Conservation (phyloP, 139 green algal genomes). For the Limnomonas spitsbergensis region DNA sequence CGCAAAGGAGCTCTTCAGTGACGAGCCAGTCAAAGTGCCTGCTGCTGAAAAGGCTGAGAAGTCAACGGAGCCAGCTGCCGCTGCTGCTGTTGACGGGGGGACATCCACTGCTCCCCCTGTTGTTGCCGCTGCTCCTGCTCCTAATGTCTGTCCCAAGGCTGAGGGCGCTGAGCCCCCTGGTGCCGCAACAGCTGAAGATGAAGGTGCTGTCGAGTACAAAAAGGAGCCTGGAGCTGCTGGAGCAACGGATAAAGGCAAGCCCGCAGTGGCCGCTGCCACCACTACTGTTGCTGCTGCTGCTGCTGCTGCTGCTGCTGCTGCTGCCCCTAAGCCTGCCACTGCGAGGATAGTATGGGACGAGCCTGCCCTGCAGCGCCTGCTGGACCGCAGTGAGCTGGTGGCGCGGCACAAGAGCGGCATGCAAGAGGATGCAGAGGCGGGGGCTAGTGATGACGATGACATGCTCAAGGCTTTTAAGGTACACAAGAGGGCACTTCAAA, state of each 20-base stretch:
- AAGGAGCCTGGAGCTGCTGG: not conserved
- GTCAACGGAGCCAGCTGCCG: too few species aligned
- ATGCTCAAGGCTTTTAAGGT: slow-evolving; percentile 63
- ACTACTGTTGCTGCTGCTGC: not conserved
- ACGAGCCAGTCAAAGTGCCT: not conserved
- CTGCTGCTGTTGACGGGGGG: not conserved
- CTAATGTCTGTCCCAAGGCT: not conserved
- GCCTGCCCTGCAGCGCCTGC: slow-evolving; percentile 63
- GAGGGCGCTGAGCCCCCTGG: not conserved
- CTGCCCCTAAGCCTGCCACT: not conserved
- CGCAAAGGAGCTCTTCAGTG: not conserved
- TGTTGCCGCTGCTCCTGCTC: not conserved
- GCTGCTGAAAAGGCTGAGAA: too few species aligned
- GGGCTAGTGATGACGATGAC: slow-evolving; percentile 26
- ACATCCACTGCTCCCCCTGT: not conserved
- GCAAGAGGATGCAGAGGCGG: not conserved
- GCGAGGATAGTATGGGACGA: slow-evolving; percentile 73
- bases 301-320: slow-evolving; percentile 1
- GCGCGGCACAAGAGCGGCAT: not conserved
- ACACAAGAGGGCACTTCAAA: not conserved
- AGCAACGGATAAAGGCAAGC: not conserved
- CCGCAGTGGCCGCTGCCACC: not conserved
- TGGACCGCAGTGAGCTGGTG: slow-evolving; percentile 53
- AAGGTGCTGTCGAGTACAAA: not conserved
- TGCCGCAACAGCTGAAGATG: too few species aligned